Percentiles rank a stretch among this genome's conserved stretches.
These are phyloP conservation scores for Kitagawia praeruptora DNA, from an alignment of 129 eudicot species.

Conservation along the genomic window DNA sequence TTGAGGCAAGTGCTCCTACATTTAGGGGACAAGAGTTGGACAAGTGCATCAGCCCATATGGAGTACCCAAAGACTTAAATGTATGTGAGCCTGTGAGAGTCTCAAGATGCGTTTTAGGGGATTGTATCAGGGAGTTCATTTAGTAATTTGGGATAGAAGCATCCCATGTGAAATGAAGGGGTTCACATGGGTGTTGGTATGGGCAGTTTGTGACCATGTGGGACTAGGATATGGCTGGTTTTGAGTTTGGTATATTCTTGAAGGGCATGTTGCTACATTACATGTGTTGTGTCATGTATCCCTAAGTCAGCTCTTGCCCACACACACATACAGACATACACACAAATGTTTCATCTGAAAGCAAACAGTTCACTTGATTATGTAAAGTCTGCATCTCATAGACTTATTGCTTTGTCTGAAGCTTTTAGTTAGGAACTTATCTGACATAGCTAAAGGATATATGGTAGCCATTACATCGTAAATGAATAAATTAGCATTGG, in stretches of 20 bases:
- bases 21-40: slow-evolving; percentile 62
- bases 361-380: not conserved
- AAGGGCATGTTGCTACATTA: not conserved
- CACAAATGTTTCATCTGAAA: not conserved
- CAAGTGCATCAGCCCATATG: slow-evolving; percentile 71
- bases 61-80: slow-evolving; percentile 12
- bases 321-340: not conserved
- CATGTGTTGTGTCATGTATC: not conserved
- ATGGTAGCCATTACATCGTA: not conserved
- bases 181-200: slow-evolving; percentile 34
- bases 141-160: slow-evolving; percentile 1
- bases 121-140: slow-evolving; percentile 29
- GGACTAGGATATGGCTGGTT: slow-evolving; percentile 10
- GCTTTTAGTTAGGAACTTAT: not conserved
- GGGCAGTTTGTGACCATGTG: slow-evolving; percentile 31
- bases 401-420: not conserved
- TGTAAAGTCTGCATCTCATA: not conserved
- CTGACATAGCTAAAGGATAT: not conserved
- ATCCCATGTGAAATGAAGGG: slow-evolving; percentile 30
- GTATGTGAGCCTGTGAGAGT: slow-evolving; percentile 18
- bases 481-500: not conserved
- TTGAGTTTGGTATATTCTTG: slow-evolving; percentile 6
- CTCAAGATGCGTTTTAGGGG: slow-evolving; percentile 38
- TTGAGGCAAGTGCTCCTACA: slow-evolving; percentile 47
- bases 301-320: not conserved